A percentile compares a stretch with the other conserved stretches of the same genome.
These are phyloP conservation scores for Aspergillus sp. DNA, from an alignment of 2,329 filamentous ascomycete genomes.

Conservation along the genomic window DNA sequence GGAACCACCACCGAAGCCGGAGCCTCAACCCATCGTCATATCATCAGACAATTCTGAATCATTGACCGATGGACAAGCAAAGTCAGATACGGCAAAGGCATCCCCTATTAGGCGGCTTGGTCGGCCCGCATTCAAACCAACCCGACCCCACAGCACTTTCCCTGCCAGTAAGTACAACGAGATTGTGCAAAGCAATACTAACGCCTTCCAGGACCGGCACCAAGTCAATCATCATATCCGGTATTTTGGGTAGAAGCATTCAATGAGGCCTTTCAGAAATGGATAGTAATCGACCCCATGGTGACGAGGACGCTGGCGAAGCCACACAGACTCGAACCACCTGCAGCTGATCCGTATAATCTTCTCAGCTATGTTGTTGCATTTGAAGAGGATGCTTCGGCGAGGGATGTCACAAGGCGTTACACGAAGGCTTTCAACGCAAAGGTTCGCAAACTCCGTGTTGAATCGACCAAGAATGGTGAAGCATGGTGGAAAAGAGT, in stretches of 20 bases:
- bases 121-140: slow-evolving; percentile 34
- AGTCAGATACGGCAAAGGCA: slow-evolving; percentile 13
- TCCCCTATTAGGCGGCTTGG: slow-evolving; percentile 33
- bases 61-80: slow-evolving; percentile 28
- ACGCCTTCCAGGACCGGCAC: slow-evolving; percentile 34
- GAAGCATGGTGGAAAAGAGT: slow-evolving; percentile 56
- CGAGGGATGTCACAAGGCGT: slow-evolving; percentile 79
- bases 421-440: slow-evolving; percentile 88
- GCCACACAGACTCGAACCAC: slow-evolving; percentile 76
- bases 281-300: slow-evolving; percentile 83
- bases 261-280: slow-evolving; percentile 82
- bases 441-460: slow-evolving; percentile 78
- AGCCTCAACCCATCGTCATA: slow-evolving; percentile 36
- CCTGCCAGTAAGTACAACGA: slow-evolving; percentile 18
- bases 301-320: slow-evolving; percentile 79
- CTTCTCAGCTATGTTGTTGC: slow-evolving; percentile 79
- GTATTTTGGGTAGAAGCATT: slow-evolving; percentile 95
- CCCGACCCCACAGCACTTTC: slow-evolving; percentile 19
- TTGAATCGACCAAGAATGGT: slow-evolving; percentile 65
- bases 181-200: neutral
- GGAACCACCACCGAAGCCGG: slow-evolving; percentile 45
- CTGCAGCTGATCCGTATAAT: slow-evolving; percentile 73
- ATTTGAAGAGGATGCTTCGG: slow-evolving; percentile 76
- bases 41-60: slow-evolving; percentile 36
- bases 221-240: slow-evolving; percentile 70